These are phyloP conservation scores for Casuarina equisetifolia DNA, from an alignment of 306 rosid species.

Conservation along the genomic window DNA sequence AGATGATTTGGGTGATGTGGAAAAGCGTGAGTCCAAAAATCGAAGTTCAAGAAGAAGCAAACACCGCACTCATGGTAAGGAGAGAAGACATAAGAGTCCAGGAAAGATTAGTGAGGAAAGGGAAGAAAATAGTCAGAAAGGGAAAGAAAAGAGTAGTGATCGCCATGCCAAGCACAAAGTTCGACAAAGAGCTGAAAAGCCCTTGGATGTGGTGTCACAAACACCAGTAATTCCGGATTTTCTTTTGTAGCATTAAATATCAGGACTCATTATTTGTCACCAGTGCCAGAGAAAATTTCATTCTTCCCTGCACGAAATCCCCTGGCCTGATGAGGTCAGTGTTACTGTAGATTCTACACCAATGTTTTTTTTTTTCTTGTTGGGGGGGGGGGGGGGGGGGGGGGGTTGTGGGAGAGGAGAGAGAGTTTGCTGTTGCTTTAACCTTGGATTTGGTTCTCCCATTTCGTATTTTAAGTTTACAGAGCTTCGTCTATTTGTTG, in stretches of 20 bases:
- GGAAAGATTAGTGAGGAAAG: slow-evolving; percentile 50
- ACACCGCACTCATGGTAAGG: slow-evolving; percentile 51
- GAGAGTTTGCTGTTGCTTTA: slow-evolving; percentile 23
- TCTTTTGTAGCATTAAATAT: slow-evolving; percentile 57
- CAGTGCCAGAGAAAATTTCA: slow-evolving; percentile 11
- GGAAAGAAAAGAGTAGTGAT: slow-evolving; percentile 62
- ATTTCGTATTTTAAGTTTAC: slow-evolving; percentile 13
- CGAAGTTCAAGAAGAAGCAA: slow-evolving; percentile 58
- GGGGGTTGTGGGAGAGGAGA: too few relatives aligned
- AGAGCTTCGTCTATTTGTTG: background rate
- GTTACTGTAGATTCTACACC: slow-evolving; percentile 42
- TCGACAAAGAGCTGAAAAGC: slow-evolving; percentile 60
- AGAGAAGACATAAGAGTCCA: slow-evolving; percentile 54
- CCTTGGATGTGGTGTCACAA: slow-evolving; percentile 65
- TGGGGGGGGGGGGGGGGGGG: too few relatives aligned
- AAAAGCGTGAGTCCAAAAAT: slow-evolving; percentile 42
- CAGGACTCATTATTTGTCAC: slow-evolving; percentile 30
- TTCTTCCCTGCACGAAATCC: slow-evolving; percentile 28
- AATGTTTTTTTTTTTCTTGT: slow-evolving; percentile 6
- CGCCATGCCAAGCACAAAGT: slow-evolving; percentile 58
- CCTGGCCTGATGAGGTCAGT: slow-evolving; percentile 29
- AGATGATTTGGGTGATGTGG: slow-evolving; percentile 55
- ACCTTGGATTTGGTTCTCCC: slow-evolving; percentile 22
- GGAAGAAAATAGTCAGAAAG: slow-evolving; percentile 51
- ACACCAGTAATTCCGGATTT: slow-evolving; percentile 82